A percentile compares a stretch with the other conserved stretches of the same genome.
These are phyloP conservation scores for Tirmania nivea DNA, from an alignment of 495 filamentous ascomycete species.

Conservation along the genomic window DNA sequence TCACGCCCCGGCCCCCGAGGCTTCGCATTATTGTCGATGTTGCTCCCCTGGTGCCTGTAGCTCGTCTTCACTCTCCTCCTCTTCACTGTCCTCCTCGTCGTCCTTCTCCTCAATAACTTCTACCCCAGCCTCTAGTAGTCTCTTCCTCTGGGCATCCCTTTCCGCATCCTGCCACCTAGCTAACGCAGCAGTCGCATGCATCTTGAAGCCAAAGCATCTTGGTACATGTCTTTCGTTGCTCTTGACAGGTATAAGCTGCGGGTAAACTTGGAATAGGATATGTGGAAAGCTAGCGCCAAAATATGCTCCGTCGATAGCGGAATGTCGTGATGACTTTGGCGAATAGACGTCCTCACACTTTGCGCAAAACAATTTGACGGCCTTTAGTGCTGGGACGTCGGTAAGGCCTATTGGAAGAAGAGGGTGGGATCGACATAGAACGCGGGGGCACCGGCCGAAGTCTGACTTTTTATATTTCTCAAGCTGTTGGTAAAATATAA, in stretches of 20 bases:
- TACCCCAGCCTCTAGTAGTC: conserved; percentile 35
- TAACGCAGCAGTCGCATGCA: conserved; percentile 73
- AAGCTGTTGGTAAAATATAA: conserved; percentile 32
- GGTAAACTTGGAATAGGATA: conserved; percentile 96
- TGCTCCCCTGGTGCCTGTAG: no score
- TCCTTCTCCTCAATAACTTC: conserved; percentile 34
- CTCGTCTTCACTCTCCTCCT: conserved; percentile 21
- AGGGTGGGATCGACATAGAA: conserved; percentile 75
- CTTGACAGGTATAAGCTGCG: conserved; percentile 67
- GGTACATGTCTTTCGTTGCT: conserved; percentile 68
- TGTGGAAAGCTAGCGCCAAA: conserved; percentile 97
- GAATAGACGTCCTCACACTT: conserved; percentile 98
- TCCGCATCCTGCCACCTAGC: conserved; percentile 72
- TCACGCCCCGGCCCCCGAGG: no score
- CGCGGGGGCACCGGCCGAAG: conserved; percentile 94
- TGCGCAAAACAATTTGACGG: conserved; percentile 90
- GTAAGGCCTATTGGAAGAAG: conserved; percentile 83
- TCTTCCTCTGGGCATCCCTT: conserved; percentile 54
- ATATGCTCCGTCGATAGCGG: conserved; percentile 88
- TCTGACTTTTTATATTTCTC: conserved; percentile 97
- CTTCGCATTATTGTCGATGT: no score
- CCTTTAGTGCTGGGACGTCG: conserved; percentile 60
- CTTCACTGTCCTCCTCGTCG: conserved; percentile 37
- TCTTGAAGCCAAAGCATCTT: conserved; percentile 79
- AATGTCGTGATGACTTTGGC: conserved; percentile 91